Percentiles rank a stretch among this genome's conserved stretches.
phyloP scores from a whole-genome alignment of 352 stramenopile genomes.

The Phytopythium boreale region DNA sequence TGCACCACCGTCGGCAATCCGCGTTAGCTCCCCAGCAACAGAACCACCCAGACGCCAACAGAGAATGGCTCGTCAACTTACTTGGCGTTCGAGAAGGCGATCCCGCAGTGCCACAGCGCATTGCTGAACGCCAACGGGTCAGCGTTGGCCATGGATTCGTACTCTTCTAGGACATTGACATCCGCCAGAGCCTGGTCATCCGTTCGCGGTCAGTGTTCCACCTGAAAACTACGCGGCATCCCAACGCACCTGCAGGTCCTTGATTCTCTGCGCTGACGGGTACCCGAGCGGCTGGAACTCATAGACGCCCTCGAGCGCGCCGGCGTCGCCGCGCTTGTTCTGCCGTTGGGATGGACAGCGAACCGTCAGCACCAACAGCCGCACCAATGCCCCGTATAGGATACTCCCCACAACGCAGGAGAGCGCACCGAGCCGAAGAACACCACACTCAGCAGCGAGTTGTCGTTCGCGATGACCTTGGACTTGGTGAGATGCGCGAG shows the following conservation, averaged over 20 bases:
- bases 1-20: constrained; percentile 14
- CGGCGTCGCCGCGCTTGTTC: constrained; percentile 58
- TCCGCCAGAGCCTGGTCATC: constrained; percentile 37
- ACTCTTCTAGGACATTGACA: constrained; percentile 36
- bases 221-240: not conserved
- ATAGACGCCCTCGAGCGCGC: constrained; percentile 62
- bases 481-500: constrained; percentile 68
- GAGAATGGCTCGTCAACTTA: constrained; percentile 26
- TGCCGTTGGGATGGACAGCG: constrained; percentile 8
- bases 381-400: too few species aligned
- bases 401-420: too few species aligned
- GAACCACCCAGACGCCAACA: not conserved
- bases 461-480: constrained; percentile 79
- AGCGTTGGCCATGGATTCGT: constrained; percentile 54
- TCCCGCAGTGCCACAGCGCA: constrained; percentile 77
- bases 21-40: not conserved
- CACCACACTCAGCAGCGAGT: constrained; percentile 69
- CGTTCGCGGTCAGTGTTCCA: not conserved
- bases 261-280: constrained; percentile 67
- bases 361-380: not conserved
- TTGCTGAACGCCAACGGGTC: constrained; percentile 77
- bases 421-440: constrained; percentile 70
- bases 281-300: constrained; percentile 78
- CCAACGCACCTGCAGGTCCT: constrained; percentile 48
- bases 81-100: constrained; percentile 80